Conservation (phyloP, 257 asterid genomes). For the Echites panduratus region DNA sequence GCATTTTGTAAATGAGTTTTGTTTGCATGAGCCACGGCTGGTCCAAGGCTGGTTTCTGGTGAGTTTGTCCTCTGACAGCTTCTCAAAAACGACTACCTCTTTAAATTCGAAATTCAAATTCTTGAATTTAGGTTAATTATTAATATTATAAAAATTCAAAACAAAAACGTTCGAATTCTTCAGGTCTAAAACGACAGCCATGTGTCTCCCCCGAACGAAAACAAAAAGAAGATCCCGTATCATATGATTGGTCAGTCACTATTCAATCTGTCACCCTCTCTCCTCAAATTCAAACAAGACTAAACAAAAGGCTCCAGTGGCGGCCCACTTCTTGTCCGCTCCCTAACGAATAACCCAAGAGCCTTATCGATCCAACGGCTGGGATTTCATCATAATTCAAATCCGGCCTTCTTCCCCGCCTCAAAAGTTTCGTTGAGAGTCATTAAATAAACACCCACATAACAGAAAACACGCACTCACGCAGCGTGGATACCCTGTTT, state of each 20-base stretch:
- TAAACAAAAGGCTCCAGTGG: conserved; percentile 22
- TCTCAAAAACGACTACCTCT: background rate
- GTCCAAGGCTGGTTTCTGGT: background rate
- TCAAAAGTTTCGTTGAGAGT: conserved; percentile 29
- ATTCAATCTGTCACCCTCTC: background rate
- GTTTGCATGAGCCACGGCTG: background rate
- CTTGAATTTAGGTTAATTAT: background rate
- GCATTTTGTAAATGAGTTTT: no score
- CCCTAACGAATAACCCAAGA: conserved; percentile 53
- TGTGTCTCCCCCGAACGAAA: background rate
- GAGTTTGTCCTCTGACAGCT: conserved; percentile 7
- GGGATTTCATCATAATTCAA: conserved; percentile 39
- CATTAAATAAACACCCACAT: conserved; percentile 17
- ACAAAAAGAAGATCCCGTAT: no score
- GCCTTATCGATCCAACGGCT: conserved; percentile 38
- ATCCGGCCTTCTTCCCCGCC: conserved; percentile 46
- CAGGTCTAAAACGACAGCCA: conserved; percentile 5
- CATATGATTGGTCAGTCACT: conserved; percentile 16
- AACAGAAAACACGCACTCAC: conserved; percentile 9
- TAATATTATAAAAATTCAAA: background rate
- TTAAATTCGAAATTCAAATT: conserved; percentile 26
- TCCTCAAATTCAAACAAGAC: conserved; percentile 14
- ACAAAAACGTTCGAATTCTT: conserved; percentile 8
- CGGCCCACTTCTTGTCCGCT: conserved; percentile 48
- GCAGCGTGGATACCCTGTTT: background rate